phyloP scores from a whole-genome alignment of 768 basidiomycete species.

The Terana coerulea region DNA sequence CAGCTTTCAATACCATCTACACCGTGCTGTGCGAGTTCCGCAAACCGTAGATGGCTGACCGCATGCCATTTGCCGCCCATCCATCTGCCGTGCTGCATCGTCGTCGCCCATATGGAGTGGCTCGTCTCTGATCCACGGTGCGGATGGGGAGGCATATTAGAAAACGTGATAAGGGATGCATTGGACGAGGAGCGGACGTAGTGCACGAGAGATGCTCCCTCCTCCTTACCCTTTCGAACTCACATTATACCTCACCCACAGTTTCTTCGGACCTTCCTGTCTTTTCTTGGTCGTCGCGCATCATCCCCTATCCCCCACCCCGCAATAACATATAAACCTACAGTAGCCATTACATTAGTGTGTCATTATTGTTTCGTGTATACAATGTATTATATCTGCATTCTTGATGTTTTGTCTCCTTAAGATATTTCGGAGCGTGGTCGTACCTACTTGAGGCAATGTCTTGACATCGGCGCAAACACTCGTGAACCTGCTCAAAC shows the following conservation, averaged over 20 bases:
- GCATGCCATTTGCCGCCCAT: conserved; percentile 4
- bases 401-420: background rate
- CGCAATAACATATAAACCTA: conserved; percentile 8
- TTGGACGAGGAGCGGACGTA: conserved; percentile 33
- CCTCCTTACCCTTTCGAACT: conserved; percentile 19
- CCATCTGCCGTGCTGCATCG: conserved; percentile 9
- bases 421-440: background rate
- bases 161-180: conserved; percentile 17
- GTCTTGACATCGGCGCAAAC: no score
- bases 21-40: conserved; percentile 95
- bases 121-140: conserved; percentile 3
- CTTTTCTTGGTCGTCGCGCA: conserved; percentile 1
- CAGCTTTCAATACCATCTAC: conserved; percentile 99
- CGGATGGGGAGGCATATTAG: background rate
- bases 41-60: conserved; percentile 55
- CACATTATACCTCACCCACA: conserved; percentile 1
- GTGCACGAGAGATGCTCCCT: conserved; percentile 33
- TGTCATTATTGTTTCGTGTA: conserved; percentile 14
- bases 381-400: conserved; percentile 10
- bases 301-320: background rate
- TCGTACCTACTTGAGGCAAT: no score
- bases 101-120: background rate
- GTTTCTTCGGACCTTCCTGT: background rate
- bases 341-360: conserved; percentile 14
- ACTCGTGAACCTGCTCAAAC: no score